A percentile compares a stretch with the other conserved stretches of the same genome.
These are phyloP conservation scores for Metschnikowia arizonensis DNA, from an alignment of 805 yeast species.

Conservation along the genomic window DNA sequence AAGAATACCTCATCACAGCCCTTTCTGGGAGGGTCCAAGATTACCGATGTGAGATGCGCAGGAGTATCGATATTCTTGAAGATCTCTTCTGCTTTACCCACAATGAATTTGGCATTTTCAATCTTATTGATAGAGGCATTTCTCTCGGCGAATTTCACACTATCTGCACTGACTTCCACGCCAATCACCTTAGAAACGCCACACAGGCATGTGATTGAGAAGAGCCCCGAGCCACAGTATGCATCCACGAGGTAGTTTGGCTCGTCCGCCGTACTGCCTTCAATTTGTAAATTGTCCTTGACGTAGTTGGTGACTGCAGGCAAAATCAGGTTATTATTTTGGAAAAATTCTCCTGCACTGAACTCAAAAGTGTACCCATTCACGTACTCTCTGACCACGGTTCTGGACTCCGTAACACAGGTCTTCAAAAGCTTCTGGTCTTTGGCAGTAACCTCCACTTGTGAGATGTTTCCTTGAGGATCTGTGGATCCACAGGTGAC, in stretches of 20 bases:
- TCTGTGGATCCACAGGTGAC: conserved; percentile 43
- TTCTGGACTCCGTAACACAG: conserved; percentile 75
- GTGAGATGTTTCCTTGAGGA: conserved; percentile 29
- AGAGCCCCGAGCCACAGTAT: conserved; percentile 93
- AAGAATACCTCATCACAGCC: conserved; percentile 91
- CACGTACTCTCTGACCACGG: conserved; percentile 72
- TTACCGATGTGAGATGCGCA: conserved; percentile 73
- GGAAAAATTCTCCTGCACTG: conserved; percentile 95
- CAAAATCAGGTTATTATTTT: conserved; percentile 83
- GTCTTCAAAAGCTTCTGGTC: conserved; percentile 47
- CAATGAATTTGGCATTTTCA: conserved; percentile 75
- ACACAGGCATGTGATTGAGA: conserved; percentile 78
- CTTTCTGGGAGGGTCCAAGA: conserved; percentile 95
- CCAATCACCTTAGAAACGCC: conserved; percentile 86
- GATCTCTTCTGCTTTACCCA: conserved; percentile 88
- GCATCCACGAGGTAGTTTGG: conserved; percentile 80
- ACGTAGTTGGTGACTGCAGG: conserved; percentile 83
- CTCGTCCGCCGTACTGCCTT: conserved; percentile 28
- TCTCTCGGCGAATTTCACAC: conserved; percentile 78
- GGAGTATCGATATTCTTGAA: conserved; percentile 79
- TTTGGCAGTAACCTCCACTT: conserved; percentile 23
- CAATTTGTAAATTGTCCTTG: conserved; percentile 54
- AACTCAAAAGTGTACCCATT: conserved; percentile 77
- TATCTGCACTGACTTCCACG: conserved; percentile 89
- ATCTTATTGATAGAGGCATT: conserved; percentile 78